Conservation (phyloP, 176 grass and related monocot species). For the Bolboschoenus planiculmis region DNA sequence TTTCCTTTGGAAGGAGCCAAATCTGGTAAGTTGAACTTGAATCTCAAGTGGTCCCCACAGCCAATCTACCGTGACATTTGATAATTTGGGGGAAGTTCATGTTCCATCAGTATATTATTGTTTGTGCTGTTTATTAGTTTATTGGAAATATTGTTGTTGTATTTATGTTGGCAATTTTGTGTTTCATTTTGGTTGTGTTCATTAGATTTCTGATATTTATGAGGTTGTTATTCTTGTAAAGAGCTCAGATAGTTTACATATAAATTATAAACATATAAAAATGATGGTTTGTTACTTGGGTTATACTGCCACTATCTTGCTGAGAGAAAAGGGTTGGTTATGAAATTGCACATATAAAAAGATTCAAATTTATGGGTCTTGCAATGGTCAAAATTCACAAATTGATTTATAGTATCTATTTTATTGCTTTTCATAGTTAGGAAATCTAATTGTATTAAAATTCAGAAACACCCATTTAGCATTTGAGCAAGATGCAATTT, state of each 20-base stretch:
- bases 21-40: conserved; percentile 68
- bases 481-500: no score
- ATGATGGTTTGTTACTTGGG: background rate
- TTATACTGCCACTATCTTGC: background rate
- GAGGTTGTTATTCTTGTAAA: background rate
- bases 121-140: background rate
- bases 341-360: background rate
- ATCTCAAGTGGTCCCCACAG: conserved; percentile 79
- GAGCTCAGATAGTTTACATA: background rate
- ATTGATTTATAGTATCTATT: background rate
- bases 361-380: no score
- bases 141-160: conserved; percentile 7
- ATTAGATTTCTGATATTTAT: background rate
- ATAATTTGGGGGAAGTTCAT: background rate
- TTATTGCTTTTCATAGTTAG: no score
- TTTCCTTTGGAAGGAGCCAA: conserved; percentile 76
- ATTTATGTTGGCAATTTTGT: conserved; percentile 10
- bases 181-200: background rate
- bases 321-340: background rate
- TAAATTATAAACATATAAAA: background rate
- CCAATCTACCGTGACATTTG: conserved; percentile 48
- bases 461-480: no score
- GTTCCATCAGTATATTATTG: background rate
- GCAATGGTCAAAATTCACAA: background rate
- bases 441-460: no score